phyloP scores from a whole-genome alignment of 495 filamentous ascomycete species.

The Aspergillus diversus region DNA sequence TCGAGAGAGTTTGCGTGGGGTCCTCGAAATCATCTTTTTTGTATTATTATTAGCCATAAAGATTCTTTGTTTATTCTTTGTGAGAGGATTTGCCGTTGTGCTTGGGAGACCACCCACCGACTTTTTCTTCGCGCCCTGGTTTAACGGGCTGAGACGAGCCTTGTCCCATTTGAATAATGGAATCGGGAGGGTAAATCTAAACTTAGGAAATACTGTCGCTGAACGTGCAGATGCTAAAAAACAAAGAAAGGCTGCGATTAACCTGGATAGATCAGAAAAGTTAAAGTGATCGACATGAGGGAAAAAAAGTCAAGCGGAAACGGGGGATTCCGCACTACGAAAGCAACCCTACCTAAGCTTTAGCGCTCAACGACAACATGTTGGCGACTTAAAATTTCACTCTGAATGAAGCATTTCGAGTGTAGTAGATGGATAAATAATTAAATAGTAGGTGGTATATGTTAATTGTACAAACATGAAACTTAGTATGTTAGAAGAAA shows the following conservation, averaged over 20 bases:
- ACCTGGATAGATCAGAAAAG: background rate
- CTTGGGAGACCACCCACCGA: conserved; percentile 13
- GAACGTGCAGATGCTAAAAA: background rate
- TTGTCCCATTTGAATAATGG: conserved; percentile 16
- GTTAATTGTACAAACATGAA: background rate
- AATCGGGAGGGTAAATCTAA: background rate
- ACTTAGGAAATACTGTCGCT: background rate
- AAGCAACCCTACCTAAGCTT: background rate
- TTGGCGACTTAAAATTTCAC: too few species aligned
- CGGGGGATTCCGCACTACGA: conserved; percentile 3
- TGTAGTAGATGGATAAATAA: background rate
- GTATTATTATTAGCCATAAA: background rate
- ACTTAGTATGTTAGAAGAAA: background rate
- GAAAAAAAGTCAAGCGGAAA: conserved; percentile 12
- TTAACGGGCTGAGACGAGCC: conserved; percentile 13
- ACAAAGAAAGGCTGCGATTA: background rate
- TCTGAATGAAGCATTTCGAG: background rate
- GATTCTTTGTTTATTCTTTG: conserved; percentile 1
- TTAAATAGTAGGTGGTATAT: background rate
- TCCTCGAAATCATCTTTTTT: background rate
- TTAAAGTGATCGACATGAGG: conserved; percentile 1
- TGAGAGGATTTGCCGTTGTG: background rate
- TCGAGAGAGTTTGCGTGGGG: background rate
- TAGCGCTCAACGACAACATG: background rate
- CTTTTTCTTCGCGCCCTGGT: conserved; percentile 5